A percentile compares a stretch with the other conserved stretches of the same genome.
Conservation (phyloP, 306 rosid species). For the Macrotyloma uniflorum region DNA sequence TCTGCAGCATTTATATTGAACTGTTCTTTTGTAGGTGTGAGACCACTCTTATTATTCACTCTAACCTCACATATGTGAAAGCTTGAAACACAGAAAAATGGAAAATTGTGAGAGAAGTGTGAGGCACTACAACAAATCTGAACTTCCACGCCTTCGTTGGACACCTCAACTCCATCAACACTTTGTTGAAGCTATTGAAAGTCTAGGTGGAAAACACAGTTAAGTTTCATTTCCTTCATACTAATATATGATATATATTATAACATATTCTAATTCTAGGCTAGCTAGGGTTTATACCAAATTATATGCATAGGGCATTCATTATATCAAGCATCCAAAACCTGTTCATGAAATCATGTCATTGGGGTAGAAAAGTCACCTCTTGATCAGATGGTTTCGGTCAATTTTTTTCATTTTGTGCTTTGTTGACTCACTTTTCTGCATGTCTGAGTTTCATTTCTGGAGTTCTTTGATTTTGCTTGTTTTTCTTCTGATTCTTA, state of each 20-base stretch:
- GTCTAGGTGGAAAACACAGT: conserved; percentile 44
- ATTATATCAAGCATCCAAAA: background rate
- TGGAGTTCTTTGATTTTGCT: background rate
- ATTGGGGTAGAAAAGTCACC: background rate
- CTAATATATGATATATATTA: background rate
- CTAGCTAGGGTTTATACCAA: conserved; percentile 22
- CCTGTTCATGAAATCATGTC: background rate
- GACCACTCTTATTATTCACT: background rate
- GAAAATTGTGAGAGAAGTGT: conserved; percentile 20
- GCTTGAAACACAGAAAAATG: background rate
- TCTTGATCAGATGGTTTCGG: no score
- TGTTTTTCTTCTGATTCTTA: background rate
- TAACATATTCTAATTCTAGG: background rate
- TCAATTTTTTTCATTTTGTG: no score
- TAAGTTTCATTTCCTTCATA: conserved; percentile 18
- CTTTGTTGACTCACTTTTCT: background rate
- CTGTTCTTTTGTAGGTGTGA: background rate
- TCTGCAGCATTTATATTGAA: conserved; percentile 26
- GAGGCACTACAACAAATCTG: conserved; percentile 37
- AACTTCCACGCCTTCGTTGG: conserved; percentile 48
- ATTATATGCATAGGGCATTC: background rate
- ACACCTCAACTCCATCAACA: conserved; percentile 39
- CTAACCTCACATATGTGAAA: background rate
- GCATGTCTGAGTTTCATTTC: background rate
- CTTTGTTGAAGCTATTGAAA: conserved; percentile 38